Base-by-base conservation (phyloP, 2,329 filamentous ascomycete genomes). In the Cercospora beticola region DNA sequence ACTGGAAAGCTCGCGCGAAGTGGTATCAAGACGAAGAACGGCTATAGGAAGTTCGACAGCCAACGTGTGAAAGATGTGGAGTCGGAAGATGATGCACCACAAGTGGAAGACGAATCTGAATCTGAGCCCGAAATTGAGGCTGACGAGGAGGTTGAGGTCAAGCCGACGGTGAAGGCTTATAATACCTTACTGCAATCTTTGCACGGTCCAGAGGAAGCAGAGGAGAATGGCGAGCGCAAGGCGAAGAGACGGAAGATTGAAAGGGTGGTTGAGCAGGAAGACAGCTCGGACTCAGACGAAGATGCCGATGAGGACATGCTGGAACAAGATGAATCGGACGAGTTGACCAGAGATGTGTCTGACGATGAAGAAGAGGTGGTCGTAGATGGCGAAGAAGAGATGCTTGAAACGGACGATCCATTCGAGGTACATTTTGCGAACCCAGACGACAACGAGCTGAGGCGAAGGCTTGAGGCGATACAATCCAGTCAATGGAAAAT, bases 351-450 rank as follows among this genome's bases (percentile, higher is more conserved):
- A 16, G 66, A 73, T 28, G 66, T 68, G 10, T 68, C 65, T 21
- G 71, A 71, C 23, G 70, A 68, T 4, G 56, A 62, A 16, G 33
- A 58, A n/a, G 67, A 69, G 36, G 33, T 64, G 16, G 68, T 71
- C 28, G 71, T 72, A 12, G 71, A 75, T 4, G 73, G 31, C 23
- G 30, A 59, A 26, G 36, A 64, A 21, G 40, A 62, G 71, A 9
- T 18, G 18, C 16, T 40, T 33, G 21, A 49, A n/a, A 9, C n/a
- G 10, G 73, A 77, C 8, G 78, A 97, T 78, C 90, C 92, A 0
- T 97, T 96, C 76, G 91, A 95, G 71, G 81, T 83, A 7, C 94
- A 97, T 80, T 97, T 96, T 77, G 87, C 88, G 36, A 84, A 84
- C 52, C 88, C 89, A 0, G 86, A 94, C 57, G 87, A 91, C 60